Percentiles rank a stretch among this genome's conserved stretches.
Conservation (phyloP, 116 monocot genomes). For the Cymodocea nodosa region DNA sequence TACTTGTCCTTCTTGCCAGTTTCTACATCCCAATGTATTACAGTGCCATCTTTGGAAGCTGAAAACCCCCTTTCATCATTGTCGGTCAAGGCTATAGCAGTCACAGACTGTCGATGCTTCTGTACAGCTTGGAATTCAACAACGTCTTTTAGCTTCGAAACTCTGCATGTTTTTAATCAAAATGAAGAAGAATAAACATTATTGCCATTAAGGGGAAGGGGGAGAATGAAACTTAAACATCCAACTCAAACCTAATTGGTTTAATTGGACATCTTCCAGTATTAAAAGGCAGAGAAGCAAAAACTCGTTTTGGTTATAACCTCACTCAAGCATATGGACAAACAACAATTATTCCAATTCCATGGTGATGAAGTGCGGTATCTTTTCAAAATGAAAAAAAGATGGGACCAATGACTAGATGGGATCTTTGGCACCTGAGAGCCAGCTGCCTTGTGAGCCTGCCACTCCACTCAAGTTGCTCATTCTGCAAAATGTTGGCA, state of each 20-base stretch:
- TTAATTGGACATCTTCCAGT: no score
- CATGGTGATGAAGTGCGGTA: no score
- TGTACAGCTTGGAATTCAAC: slow-evolving; percentile 43
- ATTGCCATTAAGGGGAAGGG: background rate
- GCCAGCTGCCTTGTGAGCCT: slow-evolving; percentile 41
- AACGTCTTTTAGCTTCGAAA: slow-evolving; percentile 35
- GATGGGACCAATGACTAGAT: no score
- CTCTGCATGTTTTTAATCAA: slow-evolving; percentile 24
- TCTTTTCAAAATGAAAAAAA: no score
- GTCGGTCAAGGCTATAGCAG: slow-evolving; percentile 54
- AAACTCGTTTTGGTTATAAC: no score
- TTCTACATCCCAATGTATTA: slow-evolving; percentile 94
- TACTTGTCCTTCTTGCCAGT: slow-evolving; percentile 79
- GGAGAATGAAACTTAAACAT: no score
- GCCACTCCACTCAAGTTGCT: slow-evolving; percentile 79
- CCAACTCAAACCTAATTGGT: no score
- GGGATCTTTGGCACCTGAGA: slow-evolving; percentile 29
- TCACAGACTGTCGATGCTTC: slow-evolving; percentile 78
- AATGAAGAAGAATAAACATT: background rate
- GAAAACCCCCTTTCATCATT: slow-evolving; percentile 84
- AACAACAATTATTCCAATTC: no score
- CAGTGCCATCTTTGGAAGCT: slow-evolving; percentile 87
- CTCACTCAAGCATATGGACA: no score
- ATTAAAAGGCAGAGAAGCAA: no score
- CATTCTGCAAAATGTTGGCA: slow-evolving; percentile 60